Conservation (phyloP, 441 rosid genomes). For the Adansonia madagascariensis region DNA sequence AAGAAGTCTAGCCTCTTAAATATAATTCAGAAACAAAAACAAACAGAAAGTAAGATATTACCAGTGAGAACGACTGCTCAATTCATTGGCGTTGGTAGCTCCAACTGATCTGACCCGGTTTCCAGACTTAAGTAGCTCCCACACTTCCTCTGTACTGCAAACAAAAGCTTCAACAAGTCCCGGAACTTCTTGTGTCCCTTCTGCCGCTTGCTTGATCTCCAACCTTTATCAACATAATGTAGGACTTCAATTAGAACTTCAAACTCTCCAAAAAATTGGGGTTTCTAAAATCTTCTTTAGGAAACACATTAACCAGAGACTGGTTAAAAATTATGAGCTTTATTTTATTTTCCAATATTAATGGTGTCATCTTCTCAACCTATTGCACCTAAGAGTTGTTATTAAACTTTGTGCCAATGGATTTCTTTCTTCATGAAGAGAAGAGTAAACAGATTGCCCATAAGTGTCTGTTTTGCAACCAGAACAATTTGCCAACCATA, state of each 20-base stretch:
- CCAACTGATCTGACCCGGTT: conserved; percentile 85
- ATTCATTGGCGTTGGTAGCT: conserved; percentile 90
- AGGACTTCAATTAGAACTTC: conserved; percentile 56
- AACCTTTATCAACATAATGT: conserved; percentile 52
- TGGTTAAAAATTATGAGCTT: not conserved
- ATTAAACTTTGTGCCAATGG: not conserved
- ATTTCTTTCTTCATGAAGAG: not conserved
- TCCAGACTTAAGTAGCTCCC: conserved; percentile 83
- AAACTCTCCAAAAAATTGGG: not conserved
- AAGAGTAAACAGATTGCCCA: conserved; percentile 15
- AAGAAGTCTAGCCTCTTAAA: not conserved
- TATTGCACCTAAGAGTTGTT: not conserved
- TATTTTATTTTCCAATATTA: not conserved
- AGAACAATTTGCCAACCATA: not conserved
- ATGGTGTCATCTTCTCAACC: not conserved
- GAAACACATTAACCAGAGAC: conserved; percentile 31
- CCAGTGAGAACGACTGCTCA: conserved; percentile 97
- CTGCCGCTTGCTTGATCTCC: conserved; percentile 95
- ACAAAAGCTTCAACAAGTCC: conserved; percentile 85
- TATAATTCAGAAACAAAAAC: conserved; percentile 15
- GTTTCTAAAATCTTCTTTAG: not conserved
- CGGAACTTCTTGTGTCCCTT: conserved; percentile 92
- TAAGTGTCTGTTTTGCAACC: not conserved
- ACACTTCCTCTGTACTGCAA: conserved; percentile 72
- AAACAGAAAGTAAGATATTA: conserved; percentile 30